Conservation (phyloP, 768 basidiomycete genomes). For the Leccinellum rugosiceps region DNA sequence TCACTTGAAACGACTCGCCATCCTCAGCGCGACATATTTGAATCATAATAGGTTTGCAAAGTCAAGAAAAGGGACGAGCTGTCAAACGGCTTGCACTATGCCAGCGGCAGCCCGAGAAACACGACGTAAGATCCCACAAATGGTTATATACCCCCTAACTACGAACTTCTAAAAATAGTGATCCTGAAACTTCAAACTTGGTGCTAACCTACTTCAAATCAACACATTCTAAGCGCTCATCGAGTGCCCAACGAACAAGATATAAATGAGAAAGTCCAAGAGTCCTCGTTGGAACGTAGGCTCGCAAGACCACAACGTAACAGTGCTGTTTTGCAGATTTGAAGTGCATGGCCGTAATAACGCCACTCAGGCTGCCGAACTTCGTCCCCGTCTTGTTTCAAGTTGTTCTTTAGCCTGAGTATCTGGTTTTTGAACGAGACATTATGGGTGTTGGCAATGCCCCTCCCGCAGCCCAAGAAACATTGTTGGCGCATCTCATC, state of each 20-base stretch:
- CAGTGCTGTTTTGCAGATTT: background rate
- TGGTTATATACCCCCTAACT: slow-evolving; percentile 19
- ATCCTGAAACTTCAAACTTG: too few relatives aligned
- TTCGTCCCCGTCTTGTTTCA: background rate
- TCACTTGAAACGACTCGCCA: slow-evolving; percentile 59
- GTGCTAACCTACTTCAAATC: too few relatives aligned
- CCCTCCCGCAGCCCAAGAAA: slow-evolving; percentile 25
- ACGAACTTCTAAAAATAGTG: background rate
- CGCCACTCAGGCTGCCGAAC: background rate
- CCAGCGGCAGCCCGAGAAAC: slow-evolving; percentile 5
- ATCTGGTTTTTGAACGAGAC: background rate
- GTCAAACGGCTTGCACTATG: background rate
- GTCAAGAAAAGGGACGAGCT: slow-evolving; percentile 6
- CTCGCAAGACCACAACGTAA: background rate
- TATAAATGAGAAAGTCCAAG: background rate
- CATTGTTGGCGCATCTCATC: slow-evolving; percentile 51
- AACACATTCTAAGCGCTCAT: background rate
- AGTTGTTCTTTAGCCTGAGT: background rate
- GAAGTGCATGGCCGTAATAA: background rate
- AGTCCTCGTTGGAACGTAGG: background rate
- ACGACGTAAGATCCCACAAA: slow-evolving; percentile 19
- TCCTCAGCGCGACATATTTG: slow-evolving; percentile 65
- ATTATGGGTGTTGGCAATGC: slow-evolving; percentile 56
- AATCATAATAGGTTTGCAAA: slow-evolving; percentile 41
- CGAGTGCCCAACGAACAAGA: background rate